Evolutionary conservation across 2,329 filamentous ascomycete species (phyloP), one percentile per base, ranked within the genome.

Genomic region (Fusarium odoratissimum): DNA sequence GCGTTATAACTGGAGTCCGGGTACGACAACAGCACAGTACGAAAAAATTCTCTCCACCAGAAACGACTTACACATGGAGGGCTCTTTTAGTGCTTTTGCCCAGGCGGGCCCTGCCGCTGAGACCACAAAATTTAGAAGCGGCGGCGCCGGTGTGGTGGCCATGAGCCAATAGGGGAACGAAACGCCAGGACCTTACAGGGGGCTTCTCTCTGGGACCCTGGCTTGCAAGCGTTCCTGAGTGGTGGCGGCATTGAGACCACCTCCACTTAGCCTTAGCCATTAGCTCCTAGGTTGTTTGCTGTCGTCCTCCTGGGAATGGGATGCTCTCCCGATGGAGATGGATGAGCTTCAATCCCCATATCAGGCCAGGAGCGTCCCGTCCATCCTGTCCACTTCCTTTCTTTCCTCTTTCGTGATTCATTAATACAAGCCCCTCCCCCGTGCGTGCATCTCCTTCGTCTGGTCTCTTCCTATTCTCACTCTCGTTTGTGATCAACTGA

Each of bases 91-190:
- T 61, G 41, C 55, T 64, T 54, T 67, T 44, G 71, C 65, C 62
- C 66, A 73, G 71, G 67, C 75, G 75, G 75, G 75, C 75, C 73
- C 69, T 72, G 62, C 75, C 71, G 75, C 73, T 66, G 64, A 64
- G 52, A 64, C 75, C 68, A 67, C 67, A 60, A 62, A 56, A 57
- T 51, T 58, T 62, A 63, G 55, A 67, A 46, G 61, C 70, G 70
- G 67, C 72, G 59, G 41, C 38, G 61, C 69, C 62, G 54, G 58
- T 57, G 48, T 49, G 49, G 38, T 49, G 49, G 10, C 23, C n/a
- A 45, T 4, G 5, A 44, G 11, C 73, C 73, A 75, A 75, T 75
- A 37, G 37, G 16, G 38, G 40, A 3, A 9, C 30, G 48, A 19
- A 21, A 42, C 30, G 21, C 30, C 33, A n/a, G 30, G 49, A 35